phyloP scores from a whole-genome alignment of 805 yeast genomes.

The Candida schatavii region DNA sequence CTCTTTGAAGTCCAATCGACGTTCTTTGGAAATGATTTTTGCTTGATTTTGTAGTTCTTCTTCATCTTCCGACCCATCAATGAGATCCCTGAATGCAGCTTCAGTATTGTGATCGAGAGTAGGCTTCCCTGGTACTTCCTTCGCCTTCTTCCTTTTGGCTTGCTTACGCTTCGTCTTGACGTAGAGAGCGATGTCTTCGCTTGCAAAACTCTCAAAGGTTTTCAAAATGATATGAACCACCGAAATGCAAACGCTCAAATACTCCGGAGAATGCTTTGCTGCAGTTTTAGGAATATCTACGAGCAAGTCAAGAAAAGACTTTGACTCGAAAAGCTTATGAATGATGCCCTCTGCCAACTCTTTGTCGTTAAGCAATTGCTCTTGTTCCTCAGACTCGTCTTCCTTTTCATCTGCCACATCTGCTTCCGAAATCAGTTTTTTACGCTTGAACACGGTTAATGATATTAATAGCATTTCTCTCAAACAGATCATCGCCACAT shows the following conservation, averaged over 20 bases:
- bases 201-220: constrained; percentile 63
- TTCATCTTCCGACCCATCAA: constrained; percentile 37
- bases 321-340: constrained; percentile 68
- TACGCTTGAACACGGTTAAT: constrained; percentile 37
- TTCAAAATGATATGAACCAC: constrained; percentile 63
- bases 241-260: constrained; percentile 58
- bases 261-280: constrained; percentile 58
- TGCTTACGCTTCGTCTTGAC: constrained; percentile 45
- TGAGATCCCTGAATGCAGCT: constrained; percentile 22
- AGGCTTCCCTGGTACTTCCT: neutral
- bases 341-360: constrained; percentile 56
- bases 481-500: constrained; percentile 67
- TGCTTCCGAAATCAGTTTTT: constrained; percentile 10
- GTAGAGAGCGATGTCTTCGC: constrained; percentile 49
- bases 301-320: constrained; percentile 53
- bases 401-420: constrained; percentile 23
- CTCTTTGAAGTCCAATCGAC: constrained; percentile 43
- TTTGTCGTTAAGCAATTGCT: constrained; percentile 34
- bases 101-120: constrained; percentile 24
- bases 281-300: constrained; percentile 63
- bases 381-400: constrained; percentile 48
- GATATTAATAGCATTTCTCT: constrained; percentile 55
- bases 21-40: constrained; percentile 39
- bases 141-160: constrained; percentile 20
- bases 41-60: constrained; percentile 28